Percentiles rank a stretch among this genome's conserved stretches.
Conservation (phyloP, 2,329 filamentous ascomycete species). For the Ascocoryne sarcoides region DNA sequence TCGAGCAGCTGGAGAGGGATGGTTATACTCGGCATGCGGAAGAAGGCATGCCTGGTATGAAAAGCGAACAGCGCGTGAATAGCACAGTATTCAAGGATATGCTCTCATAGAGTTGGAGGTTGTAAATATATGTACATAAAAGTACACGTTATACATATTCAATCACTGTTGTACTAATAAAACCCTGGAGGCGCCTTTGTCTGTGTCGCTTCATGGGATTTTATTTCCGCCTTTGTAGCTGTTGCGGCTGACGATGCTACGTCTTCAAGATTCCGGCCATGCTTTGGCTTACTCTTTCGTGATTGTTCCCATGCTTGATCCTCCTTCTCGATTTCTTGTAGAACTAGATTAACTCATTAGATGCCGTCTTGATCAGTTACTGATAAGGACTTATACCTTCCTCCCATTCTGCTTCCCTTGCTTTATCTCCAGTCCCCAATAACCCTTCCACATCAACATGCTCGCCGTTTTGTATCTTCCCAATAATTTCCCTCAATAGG, state of each 20-base stretch:
- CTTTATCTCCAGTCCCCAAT: constrained; percentile 68
- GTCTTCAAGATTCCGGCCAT: constrained; percentile 10
- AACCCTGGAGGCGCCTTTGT: constrained; percentile 24
- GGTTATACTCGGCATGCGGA: constrained; percentile 19
- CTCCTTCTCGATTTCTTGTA: constrained; percentile 59
- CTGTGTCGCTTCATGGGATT: background rate
- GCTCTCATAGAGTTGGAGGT: constrained; percentile 40
- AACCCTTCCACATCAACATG: constrained; percentile 77
- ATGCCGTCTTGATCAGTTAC: no score
- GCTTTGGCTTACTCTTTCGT: constrained; percentile 18
- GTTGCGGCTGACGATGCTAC: constrained; percentile 2
- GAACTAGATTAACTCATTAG: no score
- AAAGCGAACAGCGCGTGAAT: constrained; percentile 18
- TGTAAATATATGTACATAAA: constrained; percentile 9
- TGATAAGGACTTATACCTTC: constrained; percentile 64
- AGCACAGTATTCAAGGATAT: constrained; percentile 47
- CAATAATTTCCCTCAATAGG: constrained; percentile 65
- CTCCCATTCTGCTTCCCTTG: constrained; percentile 79
- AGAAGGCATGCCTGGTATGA: constrained; percentile 24
- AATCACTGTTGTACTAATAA: constrained; percentile 16
- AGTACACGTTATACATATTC: constrained; percentile 17
- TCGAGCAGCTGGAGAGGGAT: constrained; percentile 36
- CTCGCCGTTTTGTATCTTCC: constrained; percentile 61
- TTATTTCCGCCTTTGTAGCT: constrained; percentile 1
- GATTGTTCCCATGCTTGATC: constrained; percentile 37